phyloP scores from a whole-genome alignment of 2,329 filamentous ascomycete genomes.

The Exophiala sp. region DNA sequence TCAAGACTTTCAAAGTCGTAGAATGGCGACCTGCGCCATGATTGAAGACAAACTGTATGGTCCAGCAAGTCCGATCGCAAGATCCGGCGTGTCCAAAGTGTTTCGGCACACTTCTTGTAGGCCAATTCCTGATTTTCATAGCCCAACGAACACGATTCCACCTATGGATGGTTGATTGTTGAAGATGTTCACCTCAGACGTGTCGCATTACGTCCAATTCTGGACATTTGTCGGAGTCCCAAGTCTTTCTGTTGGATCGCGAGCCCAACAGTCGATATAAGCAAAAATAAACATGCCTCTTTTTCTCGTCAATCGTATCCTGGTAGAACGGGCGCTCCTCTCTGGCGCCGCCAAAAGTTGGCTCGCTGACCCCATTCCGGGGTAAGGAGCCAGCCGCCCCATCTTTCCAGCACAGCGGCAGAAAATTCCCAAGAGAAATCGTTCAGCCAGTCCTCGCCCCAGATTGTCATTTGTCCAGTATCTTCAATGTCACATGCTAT shows the following conservation, averaged over 20 bases:
- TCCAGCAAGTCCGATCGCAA: not conserved
- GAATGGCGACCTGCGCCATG: conserved; percentile 13
- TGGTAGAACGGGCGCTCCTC: conserved; percentile 35
- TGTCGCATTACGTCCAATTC: no score
- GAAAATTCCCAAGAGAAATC: conserved; percentile 45
- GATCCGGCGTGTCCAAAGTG: not conserved
- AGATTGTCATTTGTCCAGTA: conserved; percentile 40
- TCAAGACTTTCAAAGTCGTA: not conserved
- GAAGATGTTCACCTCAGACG: no score
- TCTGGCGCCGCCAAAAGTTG: conserved; percentile 42
- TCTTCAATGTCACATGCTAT: conserved; percentile 37
- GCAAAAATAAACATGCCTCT: not conserved
- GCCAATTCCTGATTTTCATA: not conserved
- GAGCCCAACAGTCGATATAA: not conserved
- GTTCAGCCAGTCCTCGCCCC: conserved; percentile 43
- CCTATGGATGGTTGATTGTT: no score
- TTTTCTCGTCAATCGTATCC: conserved; percentile 31
- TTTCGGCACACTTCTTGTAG: not conserved
- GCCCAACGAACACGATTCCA: not conserved
- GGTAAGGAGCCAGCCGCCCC: conserved; percentile 40
- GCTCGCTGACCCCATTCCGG: conserved; percentile 38
- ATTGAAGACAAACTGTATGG: conserved; percentile 1
- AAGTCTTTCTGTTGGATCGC: not conserved
- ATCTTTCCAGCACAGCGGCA: conserved; percentile 37
- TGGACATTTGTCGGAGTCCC: not conserved